Conservation (phyloP, 495 filamentous ascomycete genomes). For the Penicillium crystallinum region DNA sequence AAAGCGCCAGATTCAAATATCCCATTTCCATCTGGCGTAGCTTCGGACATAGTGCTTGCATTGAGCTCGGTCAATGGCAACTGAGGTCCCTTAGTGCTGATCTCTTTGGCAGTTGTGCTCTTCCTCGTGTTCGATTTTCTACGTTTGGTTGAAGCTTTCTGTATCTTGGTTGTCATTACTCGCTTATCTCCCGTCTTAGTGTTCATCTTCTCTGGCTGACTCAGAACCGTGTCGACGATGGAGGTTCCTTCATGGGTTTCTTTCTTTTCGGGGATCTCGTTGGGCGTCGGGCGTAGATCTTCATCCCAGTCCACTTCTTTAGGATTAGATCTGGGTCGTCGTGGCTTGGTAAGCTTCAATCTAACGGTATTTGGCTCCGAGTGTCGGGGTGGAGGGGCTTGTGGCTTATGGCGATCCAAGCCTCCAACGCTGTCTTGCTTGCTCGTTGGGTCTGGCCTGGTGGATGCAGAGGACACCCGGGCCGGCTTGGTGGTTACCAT, state of each 20-base stretch:
- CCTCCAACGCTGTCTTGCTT: neutral
- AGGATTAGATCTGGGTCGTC: neutral
- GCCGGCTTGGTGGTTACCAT: neutral
- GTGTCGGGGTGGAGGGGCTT: neutral
- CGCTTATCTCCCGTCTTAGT: constrained; percentile 3
- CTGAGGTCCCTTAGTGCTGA: neutral
- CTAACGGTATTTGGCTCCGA: constrained; percentile 13
- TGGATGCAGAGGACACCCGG: neutral
- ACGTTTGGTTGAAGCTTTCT: constrained; percentile 9
- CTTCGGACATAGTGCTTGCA: neutral
- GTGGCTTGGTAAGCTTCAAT: constrained; percentile 5
- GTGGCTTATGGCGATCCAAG: neutral
- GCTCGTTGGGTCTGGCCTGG: neutral
- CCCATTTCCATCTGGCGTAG: neutral
- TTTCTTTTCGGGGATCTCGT: constrained; percentile 1
- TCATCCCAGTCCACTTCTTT: constrained; percentile 33
- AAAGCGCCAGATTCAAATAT: too few relatives aligned
- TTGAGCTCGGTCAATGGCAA: constrained; percentile 8
- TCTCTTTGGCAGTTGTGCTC: neutral
- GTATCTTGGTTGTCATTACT: constrained; percentile 3
- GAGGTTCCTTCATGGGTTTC: constrained; percentile 4
- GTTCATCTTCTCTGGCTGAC: neutral
- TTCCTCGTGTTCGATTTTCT: constrained; percentile 2
- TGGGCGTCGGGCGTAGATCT: constrained; percentile 28
- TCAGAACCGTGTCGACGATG: constrained; percentile 15